Conservation (phyloP, 2,329 filamentous ascomycete species). For the Hypocreales sp. region DNA sequence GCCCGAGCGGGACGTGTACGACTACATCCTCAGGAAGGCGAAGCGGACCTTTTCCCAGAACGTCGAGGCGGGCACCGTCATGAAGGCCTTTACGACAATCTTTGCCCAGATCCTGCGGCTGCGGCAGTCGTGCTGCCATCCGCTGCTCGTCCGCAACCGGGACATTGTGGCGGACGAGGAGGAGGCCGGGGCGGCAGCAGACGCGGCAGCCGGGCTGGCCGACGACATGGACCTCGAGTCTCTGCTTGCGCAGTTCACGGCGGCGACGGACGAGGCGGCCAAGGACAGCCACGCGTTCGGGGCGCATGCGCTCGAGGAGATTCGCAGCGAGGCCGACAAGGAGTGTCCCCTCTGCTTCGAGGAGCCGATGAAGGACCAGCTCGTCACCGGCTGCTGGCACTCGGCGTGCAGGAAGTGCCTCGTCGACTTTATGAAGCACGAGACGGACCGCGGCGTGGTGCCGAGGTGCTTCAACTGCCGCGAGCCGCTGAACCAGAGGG, state of each 20-base stretch:
- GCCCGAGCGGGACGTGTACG: constrained; percentile 79
- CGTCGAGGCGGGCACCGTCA: constrained; percentile 76
- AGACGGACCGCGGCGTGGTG: constrained; percentile 58
- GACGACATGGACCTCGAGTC: constrained; percentile 94
- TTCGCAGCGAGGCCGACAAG: constrained; percentile 72
- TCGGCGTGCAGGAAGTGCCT: constrained; percentile 90
- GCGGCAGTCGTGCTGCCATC: constrained; percentile 88
- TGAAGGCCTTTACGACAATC: constrained; percentile 94
- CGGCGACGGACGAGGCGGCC: constrained; percentile 45
- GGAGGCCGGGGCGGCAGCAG: constrained; percentile 57
- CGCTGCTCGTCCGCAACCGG: constrained; percentile 73
- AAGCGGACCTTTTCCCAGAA: constrained; percentile 77
- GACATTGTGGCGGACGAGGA: constrained; percentile 77
- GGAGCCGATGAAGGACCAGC: constrained; percentile 88
- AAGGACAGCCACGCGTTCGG: constrained; percentile 54
- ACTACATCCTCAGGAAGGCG: constrained; percentile 71
- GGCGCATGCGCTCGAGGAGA: constrained; percentile 76
- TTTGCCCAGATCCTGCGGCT: constrained; percentile 92
- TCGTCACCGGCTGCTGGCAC: constrained; percentile 95
- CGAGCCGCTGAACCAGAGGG: constrained; percentile 62
- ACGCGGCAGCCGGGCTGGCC: constrained; percentile 65
- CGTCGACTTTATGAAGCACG: constrained; percentile 78
- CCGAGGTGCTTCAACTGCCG: constrained; percentile 87
- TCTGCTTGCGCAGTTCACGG: constrained; percentile 72
- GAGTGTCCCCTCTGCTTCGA: constrained; percentile 94